A percentile compares a stretch with the other conserved stretches of the same genome.
These are phyloP conservation scores for Dactylellina haptotyla DNA, from an alignment of 2,329 filamentous ascomycete genomes.

Conservation along the genomic window DNA sequence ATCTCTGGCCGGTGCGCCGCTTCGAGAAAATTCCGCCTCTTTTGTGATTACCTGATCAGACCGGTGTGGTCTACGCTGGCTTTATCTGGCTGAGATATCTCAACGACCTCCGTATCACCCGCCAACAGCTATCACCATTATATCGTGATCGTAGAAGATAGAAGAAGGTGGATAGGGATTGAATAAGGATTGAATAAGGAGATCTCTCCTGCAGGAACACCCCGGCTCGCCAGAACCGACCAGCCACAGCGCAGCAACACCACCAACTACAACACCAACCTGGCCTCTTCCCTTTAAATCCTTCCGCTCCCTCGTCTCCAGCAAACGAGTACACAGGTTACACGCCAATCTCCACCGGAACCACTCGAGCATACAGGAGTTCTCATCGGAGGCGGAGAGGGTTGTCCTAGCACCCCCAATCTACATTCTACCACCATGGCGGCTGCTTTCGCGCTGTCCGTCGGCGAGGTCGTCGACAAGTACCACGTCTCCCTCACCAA, in stretches of 20 bases:
- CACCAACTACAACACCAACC: slow-evolving; percentile 25
- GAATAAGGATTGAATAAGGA: no score
- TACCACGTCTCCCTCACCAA: slow-evolving; percentile 68
- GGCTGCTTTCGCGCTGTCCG: slow-evolving; percentile 70
- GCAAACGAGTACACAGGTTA: background rate
- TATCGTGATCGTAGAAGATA: no score
- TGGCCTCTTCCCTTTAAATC: slow-evolving; percentile 31
- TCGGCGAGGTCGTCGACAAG: slow-evolving; percentile 69
- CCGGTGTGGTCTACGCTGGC: slow-evolving; percentile 44
- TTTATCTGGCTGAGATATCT: background rate
- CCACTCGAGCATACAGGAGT: slow-evolving; percentile 53
- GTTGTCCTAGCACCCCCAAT: background rate
- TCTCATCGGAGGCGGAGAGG: slow-evolving; percentile 59
- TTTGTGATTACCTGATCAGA: slow-evolving; percentile 23
- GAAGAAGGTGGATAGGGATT: no score
- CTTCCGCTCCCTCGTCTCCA: background rate
- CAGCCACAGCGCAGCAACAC: background rate
- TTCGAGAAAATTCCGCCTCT: slow-evolving; percentile 44
- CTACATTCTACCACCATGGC: slow-evolving; percentile 67
- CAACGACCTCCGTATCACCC: background rate
- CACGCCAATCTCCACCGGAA: slow-evolving; percentile 9
- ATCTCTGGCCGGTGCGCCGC: slow-evolving; percentile 9
- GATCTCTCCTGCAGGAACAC: no score
- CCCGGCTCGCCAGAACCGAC: background rate
- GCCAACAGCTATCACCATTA: background rate